These are phyloP conservation scores for Rhododendron ferrugineum DNA, from an alignment of 148 eudicot genomes.

Conservation along the genomic window DNA sequence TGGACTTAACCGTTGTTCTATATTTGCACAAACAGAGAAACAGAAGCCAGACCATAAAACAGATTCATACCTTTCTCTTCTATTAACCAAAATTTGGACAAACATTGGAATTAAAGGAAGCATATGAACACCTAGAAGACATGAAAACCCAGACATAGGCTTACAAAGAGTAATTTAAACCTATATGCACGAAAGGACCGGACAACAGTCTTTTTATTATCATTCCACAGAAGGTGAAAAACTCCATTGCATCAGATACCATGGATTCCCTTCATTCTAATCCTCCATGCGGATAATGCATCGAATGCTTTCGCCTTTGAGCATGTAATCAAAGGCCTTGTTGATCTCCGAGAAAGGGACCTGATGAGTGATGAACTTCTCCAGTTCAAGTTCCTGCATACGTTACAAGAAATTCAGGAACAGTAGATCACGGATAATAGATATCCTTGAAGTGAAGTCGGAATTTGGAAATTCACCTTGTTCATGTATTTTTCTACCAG, in stretches of 20 bases:
- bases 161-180: neutral
- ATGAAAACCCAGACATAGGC: too few relatives aligned
- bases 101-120: neutral
- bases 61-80: neutral
- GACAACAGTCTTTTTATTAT: neutral
- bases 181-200: neutral
- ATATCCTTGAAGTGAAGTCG: neutral
- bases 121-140: neutral
- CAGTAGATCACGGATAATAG: neutral
- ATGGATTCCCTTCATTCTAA: neutral
- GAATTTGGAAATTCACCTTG: slow-evolving; percentile 30
- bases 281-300: slow-evolving; percentile 20
- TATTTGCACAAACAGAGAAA: neutral
- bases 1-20: neutral
- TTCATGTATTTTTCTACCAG: slow-evolving; percentile 73
- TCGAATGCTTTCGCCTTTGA: slow-evolving; percentile 29
- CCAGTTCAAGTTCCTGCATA: slow-evolving; percentile 14
- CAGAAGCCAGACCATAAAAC: neutral
- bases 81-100: too few relatives aligned
- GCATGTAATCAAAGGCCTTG: slow-evolving; percentile 56
- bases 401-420: neutral
- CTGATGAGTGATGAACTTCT: slow-evolving; percentile 54
- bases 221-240: neutral
- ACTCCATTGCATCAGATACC: neutral
- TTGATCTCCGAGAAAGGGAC: slow-evolving; percentile 47